Conservation (phyloP, 208 protist species). For the Endotrypanum monterogeii region DNA sequence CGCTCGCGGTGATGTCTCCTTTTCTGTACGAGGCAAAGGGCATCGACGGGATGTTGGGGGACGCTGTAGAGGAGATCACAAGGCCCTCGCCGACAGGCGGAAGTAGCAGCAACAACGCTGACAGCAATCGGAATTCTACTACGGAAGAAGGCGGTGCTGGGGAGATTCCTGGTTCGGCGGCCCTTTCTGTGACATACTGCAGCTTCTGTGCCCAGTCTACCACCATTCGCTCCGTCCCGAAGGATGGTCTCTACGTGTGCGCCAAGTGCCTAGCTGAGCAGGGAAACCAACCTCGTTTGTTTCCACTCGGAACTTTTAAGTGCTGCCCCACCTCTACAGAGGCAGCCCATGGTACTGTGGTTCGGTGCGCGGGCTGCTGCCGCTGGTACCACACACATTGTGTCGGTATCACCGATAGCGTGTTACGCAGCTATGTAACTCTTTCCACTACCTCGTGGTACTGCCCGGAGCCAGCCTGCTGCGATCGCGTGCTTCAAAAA, state of each 20-base stretch:
- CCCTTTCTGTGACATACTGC: constrained; percentile 31
- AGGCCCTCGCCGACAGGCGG: not conserved
- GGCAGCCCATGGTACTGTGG: constrained; percentile 63
- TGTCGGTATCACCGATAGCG: constrained; percentile 53
- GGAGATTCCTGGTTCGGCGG: not conserved
- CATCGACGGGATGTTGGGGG: constrained; percentile 50
- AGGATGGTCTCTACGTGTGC: constrained; percentile 75
- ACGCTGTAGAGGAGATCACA: constrained; percentile 54
- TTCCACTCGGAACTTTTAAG: constrained; percentile 77
- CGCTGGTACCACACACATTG: constrained; percentile 83
- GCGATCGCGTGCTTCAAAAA: constrained; percentile 40
- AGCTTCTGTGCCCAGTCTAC: constrained; percentile 40
- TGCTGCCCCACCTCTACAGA: constrained; percentile 81
- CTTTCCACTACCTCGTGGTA: constrained; percentile 87
- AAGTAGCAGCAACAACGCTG: not conserved
- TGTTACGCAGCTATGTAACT: constrained; percentile 60
- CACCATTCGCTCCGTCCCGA: constrained; percentile 44
- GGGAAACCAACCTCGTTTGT: constrained; percentile 21
- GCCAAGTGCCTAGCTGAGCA: constrained; percentile 41
- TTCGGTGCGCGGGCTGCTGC: constrained; percentile 65
- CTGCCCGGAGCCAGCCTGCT: constrained; percentile 77
- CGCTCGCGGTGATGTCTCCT: constrained; percentile 67
- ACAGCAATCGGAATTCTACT: constrained; percentile 3
- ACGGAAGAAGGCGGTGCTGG: not conserved
- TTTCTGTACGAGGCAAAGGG: constrained; percentile 59